These are phyloP conservation scores for Colletotrichum liriopes DNA, from an alignment of 2,329 filamentous ascomycete species.

Conservation along the genomic window DNA sequence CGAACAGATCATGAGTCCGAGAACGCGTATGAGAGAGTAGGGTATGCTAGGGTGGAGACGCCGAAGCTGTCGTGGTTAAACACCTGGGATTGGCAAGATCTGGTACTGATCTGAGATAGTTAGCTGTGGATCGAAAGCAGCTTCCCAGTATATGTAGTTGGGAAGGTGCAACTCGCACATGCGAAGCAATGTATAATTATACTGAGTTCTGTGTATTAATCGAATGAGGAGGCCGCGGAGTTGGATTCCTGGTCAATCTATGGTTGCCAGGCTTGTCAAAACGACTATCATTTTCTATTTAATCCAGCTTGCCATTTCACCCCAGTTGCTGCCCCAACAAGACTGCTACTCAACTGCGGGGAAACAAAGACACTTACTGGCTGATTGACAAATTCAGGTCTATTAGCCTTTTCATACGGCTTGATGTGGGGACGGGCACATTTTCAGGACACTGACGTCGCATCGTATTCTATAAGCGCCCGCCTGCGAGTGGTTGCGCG, in stretches of 20 bases:
- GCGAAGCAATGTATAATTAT: background rate
- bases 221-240: background rate
- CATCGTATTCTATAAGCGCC: constrained; percentile 35
- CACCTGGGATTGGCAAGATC: constrained; percentile 1
- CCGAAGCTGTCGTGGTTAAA: background rate
- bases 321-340: background rate
- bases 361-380: constrained; percentile 9
- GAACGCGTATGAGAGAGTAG: background rate
- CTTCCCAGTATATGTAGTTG: background rate
- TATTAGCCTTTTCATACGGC: background rate
- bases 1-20: rapidly evolving
- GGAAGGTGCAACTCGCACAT: background rate
- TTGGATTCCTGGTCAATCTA: background rate
- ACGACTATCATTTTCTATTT: constrained; percentile 14
- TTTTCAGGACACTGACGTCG: constrained; percentile 6
- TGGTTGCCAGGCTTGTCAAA: background rate
- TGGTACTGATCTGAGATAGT: too few relatives aligned
- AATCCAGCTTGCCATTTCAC: background rate
- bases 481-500: constrained; percentile 18
- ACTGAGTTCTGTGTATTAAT: background rate
- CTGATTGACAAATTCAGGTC: background rate
- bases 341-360: constrained; percentile 30
- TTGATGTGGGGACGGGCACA: constrained; percentile 21
- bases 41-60: background rate
- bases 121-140: too few relatives aligned